Evolutionary conservation across 176 grass and related monocot species (phyloP), one percentile per base, ranked within the genome.

Genomic region (Zea luxurians): DNA sequence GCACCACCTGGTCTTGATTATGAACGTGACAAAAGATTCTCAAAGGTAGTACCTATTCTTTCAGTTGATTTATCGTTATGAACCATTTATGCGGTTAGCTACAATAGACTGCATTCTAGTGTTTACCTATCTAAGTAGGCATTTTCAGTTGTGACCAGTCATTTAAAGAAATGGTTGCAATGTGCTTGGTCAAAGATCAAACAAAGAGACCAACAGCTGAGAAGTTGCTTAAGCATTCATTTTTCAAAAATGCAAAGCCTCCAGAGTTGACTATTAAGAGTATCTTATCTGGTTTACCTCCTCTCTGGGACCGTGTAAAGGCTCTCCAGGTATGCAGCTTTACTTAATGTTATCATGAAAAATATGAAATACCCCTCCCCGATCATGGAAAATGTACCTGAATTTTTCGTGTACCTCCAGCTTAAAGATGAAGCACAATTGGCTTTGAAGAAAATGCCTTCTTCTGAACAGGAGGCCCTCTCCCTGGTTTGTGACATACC

Each of bases 131-230:
- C 89, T 93, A 78, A 96, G 79, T 78, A 92, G 70, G 40, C 72
- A 88, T 89, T 87, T 91, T 93, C 81, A 84, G 83, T 83, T 91
- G 81, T 89, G 80, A 61, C 54, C 96, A 99, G 96, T 92, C 92
- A 80, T 99, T 99, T 95, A 99, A 99, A 79, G 96, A 99, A 85
- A 99, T 99, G 96, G 90, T 99, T 70, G 96, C 96, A 37, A 99
- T 99, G 96, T 99, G 92, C 82, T 82, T 99, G 82, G 92, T 95
- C 36, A 99, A 99, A 94, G 96, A 99, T 83, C 96, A 92, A 92
- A 86, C 92, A 82, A 99, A 96, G 90, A 99, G 96, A 55, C 96
- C 96, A 76, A 96, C 92, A 72, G 87, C 88, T 69, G 96, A 99
- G 66, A 99, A 95, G 72, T 89, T 99, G 50, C 78, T 93, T 57